These are phyloP conservation scores for Adansonia gregorii DNA, from an alignment of 441 rosid species.

Conservation along the genomic window DNA sequence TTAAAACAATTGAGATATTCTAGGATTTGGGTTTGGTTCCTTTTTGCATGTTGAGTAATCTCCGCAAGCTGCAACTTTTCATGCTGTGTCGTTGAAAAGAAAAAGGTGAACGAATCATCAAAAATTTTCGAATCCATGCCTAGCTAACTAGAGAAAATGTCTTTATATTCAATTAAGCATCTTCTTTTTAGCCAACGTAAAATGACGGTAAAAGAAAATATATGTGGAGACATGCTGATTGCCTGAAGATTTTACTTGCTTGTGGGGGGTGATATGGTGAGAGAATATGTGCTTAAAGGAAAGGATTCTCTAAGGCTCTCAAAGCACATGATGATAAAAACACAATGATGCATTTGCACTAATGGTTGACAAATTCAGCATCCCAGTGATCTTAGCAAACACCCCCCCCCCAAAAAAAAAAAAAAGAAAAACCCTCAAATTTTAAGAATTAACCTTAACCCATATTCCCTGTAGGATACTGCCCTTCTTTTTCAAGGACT, in stretches of 20 bases:
- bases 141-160: neutral
- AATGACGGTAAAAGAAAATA: neutral
- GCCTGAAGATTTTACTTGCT: slow-evolving; percentile 32
- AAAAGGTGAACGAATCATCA: neutral
- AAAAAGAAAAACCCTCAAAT: no score
- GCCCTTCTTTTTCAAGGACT: slow-evolving; percentile 33
- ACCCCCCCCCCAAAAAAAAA: no score
- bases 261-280: slow-evolving; percentile 31
- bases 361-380: neutral
- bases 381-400: no score
- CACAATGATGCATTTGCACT: slow-evolving; percentile 28
- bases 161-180: slow-evolving; percentile 10
- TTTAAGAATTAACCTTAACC: no score
- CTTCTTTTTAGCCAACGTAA: neutral
- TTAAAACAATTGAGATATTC: neutral
- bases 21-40: neutral
- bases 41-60: slow-evolving; percentile 2
- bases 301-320: slow-evolving; percentile 21
- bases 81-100: neutral
- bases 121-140: neutral
- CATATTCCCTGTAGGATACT: slow-evolving; percentile 32
- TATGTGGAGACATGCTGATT: slow-evolving; percentile 36
- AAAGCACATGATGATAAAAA: slow-evolving; percentile 34
- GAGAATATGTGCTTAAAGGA: slow-evolving; percentile 36
- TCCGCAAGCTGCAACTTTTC: neutral